Evolutionary conservation across 192 early-diverging fungal genomes (phyloP).

Genomic region (Backusella tarrabulga): DNA sequence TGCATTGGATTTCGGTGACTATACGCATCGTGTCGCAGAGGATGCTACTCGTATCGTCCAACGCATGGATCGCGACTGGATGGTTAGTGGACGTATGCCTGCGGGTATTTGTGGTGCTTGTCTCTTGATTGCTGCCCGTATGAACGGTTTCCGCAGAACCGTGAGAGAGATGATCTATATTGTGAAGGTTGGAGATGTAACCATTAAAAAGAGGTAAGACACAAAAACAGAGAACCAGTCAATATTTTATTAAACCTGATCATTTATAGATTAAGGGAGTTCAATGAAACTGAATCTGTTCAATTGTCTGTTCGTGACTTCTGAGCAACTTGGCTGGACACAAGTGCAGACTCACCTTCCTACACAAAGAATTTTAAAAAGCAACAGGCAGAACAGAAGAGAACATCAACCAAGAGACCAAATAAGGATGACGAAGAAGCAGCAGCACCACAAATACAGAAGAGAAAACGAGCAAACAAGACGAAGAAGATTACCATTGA

Average conservation of each 20-base stretch:
- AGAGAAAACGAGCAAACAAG: background rate
- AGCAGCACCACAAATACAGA: background rate
- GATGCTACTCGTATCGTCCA: constrained; percentile 82
- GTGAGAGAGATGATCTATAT: constrained; percentile 72
- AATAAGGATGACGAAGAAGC: background rate
- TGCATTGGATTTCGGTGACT: constrained; percentile 88
- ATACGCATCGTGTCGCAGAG: constrained; percentile 68
- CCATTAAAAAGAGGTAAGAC: constrained; percentile 69
- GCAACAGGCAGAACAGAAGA: background rate
- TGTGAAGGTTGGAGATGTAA: constrained; percentile 49
- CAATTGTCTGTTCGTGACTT: constrained; percentile 80
- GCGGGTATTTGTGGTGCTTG: constrained; percentile 95
- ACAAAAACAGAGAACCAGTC: no score
- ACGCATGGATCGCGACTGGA: constrained; percentile 96
- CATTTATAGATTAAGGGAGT: constrained; percentile 68
- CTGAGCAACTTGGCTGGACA: constrained; percentile 81
- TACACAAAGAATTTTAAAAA: constrained; percentile 51
- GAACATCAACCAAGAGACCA: background rate
- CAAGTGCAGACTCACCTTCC: constrained; percentile 81
- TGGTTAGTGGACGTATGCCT: constrained; percentile 83
- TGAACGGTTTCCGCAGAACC: constrained; percentile 88
- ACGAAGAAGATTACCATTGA: background rate
- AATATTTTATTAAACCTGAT: background rate
- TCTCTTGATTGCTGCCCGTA: constrained; percentile 83
- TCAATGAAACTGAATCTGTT: constrained; percentile 76